Evolutionary conservation across 108 stramenopile species (phyloP).

Genomic region (Skeletonema costatum): DNA sequence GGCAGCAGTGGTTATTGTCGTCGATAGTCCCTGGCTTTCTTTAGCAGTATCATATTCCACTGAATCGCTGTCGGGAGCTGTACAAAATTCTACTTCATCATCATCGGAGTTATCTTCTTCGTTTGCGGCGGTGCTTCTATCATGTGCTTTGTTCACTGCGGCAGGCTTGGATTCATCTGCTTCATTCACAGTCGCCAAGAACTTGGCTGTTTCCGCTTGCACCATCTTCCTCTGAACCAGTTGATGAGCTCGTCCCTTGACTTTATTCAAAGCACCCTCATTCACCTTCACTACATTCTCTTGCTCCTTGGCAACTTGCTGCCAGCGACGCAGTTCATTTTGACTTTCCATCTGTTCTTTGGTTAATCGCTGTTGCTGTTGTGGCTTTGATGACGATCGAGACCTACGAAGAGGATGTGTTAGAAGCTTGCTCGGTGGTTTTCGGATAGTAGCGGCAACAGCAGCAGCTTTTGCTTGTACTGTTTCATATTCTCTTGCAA

Average conservation of each 20-base stretch:
- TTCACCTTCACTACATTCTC: slow-evolving; percentile 36
- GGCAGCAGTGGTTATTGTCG: neutral
- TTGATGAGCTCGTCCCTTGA: slow-evolving; percentile 21
- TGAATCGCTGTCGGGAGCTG: slow-evolving; percentile 14
- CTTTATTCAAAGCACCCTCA: slow-evolving; percentile 35
- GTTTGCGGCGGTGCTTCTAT: neutral
- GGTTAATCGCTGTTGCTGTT: neutral
- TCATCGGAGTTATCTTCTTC: neutral
- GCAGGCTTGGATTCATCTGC: neutral
- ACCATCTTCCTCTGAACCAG: neutral
- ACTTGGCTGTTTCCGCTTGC: slow-evolving; percentile 17
- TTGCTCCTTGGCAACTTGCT: slow-evolving; percentile 31
- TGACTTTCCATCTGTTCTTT: slow-evolving; percentile 24
- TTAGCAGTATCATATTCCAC: slow-evolving; percentile 28
- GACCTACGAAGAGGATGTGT: slow-evolving; percentile 6
- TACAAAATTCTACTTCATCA: slow-evolving; percentile 21
- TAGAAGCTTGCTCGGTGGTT: neutral
- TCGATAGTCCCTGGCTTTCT: slow-evolving; percentile 1
- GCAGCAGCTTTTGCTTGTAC: neutral
- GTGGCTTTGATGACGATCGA: slow-evolving; percentile 1
- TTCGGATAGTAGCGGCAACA: neutral
- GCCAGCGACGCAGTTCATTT: slow-evolving; percentile 13
- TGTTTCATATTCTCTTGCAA: neutral
- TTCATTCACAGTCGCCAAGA: slow-evolving; percentile 2
- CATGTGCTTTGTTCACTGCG: neutral